phyloP scores from a whole-genome alignment of 106 monocot genomes.

The Phalaenopsis equestris region DNA sequence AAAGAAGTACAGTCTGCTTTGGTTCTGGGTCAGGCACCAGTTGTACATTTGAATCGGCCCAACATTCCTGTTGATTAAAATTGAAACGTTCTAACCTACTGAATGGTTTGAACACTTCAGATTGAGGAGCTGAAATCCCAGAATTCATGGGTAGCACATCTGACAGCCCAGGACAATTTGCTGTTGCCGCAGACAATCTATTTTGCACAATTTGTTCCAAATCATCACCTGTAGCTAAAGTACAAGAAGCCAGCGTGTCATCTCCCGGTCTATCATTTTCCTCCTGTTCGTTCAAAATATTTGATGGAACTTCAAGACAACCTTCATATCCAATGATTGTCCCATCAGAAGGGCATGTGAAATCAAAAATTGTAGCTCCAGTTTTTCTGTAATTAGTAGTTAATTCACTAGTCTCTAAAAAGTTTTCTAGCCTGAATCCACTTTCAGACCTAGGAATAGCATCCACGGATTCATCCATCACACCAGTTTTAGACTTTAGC shows the following conservation, averaged over 20 bases:
- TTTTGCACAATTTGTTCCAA: background rate
- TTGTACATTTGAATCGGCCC: constrained; percentile 10
- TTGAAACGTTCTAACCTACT: background rate
- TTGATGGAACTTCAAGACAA: constrained; percentile 14
- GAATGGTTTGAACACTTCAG: background rate
- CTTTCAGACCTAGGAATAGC: constrained; percentile 36
- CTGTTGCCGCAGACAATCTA: background rate
- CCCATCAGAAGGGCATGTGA: background rate
- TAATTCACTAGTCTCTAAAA: constrained; percentile 6
- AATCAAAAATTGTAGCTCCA: background rate
- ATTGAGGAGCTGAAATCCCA: constrained; percentile 8
- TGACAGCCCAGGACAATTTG: background rate
- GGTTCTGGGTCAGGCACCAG: background rate
- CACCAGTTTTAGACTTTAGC: constrained; percentile 40
- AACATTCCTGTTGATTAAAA: background rate
- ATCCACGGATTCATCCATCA: constrained; percentile 31
- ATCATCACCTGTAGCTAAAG: background rate
- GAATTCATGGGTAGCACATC: background rate
- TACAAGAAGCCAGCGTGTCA: background rate
- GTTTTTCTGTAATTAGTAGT: constrained; percentile 1
- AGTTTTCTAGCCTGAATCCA: constrained; percentile 34
- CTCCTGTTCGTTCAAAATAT: constrained; percentile 5
- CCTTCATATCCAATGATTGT: constrained; percentile 4
- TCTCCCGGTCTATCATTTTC: background rate
- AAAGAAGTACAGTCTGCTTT: background rate